Base-by-base conservation (phyloP, 768 basidiomycete genomes). In the Baorangia bicolor region DNA sequence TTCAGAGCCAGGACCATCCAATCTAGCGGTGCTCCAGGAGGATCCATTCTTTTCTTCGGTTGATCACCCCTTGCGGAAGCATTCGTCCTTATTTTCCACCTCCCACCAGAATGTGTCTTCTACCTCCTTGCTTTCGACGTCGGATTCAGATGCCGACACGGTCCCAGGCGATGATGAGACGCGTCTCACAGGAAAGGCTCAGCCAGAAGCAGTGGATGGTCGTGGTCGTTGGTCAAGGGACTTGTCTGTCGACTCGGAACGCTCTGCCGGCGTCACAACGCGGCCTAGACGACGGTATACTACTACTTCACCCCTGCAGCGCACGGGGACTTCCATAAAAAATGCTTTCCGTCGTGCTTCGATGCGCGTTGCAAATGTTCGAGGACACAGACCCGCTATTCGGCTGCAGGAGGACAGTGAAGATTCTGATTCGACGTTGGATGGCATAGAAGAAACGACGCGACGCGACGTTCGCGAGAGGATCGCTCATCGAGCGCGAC, bases 331-430 rank as follows among this genome's bases (percentile, higher is more conserved):
- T 0, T 83, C 81, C 11, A 72, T 90, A 45, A 82, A 80, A 62
- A 74, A 77, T 28, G 78, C 88, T 28, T 58, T 91, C 7, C 78
- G 81, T 13, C 77, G 87, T 21, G 84, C 85, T 46, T 90, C 88
- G 11, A 67, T 87, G 56, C 85, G 92, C 16, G 90, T 94, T n/a
- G 92, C 91, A 41, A 92, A 92, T 65, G 69, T 94, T 52, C 83
- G 82, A 9, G 83, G 82, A 2, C 73, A 76, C 14, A 86, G 85
- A 53, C 80, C 80, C 16, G 86, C 85, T 55, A 67, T 87, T 18
- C 75, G 82, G 30, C 64, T 88, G 27, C 74, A 68, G 7, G 85
- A 87, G 49, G 78, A 64, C 2, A 77, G 77, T 38, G 76, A 77
- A 31, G 74, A 70, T 34, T 63, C 55, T 18, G 66, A 61, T 45